Conservation (phyloP, 2,329 filamentous ascomycete genomes). For the Ilyonectria sp. region DNA sequence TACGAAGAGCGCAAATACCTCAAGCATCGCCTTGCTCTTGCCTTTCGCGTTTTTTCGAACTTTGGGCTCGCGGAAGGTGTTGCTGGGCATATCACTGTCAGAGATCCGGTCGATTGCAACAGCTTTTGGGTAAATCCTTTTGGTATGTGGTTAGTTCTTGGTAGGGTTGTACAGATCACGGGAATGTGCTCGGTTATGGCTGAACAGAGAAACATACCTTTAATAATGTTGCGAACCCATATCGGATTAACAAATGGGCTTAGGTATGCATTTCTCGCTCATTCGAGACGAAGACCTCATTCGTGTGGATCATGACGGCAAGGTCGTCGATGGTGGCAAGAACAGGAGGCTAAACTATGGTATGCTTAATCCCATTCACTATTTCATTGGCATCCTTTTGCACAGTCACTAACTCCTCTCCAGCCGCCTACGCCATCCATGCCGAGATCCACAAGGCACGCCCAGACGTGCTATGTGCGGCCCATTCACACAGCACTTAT, state of each 20-base stretch:
- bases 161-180: no score
- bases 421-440: constrained; percentile 48
- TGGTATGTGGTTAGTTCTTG: constrained; percentile 50
- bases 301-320: constrained; percentile 72
- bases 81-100: constrained; percentile 76
- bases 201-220: no score
- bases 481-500: constrained; percentile 69
- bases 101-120: constrained; percentile 72
- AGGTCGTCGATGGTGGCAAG: constrained; percentile 74
- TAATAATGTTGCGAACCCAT: no score
- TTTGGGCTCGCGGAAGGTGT: constrained; percentile 73
- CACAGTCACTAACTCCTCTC: background rate
- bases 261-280: constrained; percentile 68
- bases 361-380: background rate
- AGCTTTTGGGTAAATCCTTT: constrained; percentile 80
- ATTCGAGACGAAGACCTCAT: constrained; percentile 79
- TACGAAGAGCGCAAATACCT: constrained; percentile 65
- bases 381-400: background rate
- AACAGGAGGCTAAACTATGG: constrained; percentile 50
- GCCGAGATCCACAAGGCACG: constrained; percentile 67
- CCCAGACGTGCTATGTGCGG: constrained; percentile 68
- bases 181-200: no score
- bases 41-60: constrained; percentile 72
- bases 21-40: constrained; percentile 68
- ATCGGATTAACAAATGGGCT: no score